phyloP scores from a whole-genome alignment of 2,329 filamentous ascomycete species.

The Myriangium duriaei region DNA sequence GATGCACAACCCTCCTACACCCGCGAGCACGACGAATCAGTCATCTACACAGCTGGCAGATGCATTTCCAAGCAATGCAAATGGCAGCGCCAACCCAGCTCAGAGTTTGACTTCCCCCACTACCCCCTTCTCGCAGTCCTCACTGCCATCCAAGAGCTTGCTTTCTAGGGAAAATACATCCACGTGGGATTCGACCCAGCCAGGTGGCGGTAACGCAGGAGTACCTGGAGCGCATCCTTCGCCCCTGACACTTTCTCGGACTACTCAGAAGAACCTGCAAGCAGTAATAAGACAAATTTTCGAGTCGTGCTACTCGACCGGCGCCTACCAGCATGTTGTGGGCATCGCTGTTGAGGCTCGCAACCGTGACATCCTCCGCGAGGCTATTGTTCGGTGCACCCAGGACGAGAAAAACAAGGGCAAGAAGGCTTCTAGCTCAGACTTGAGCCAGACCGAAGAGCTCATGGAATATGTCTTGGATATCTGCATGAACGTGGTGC shows the following conservation, averaged over 20 bases:
- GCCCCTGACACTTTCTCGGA: constrained; percentile 55
- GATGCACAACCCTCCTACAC: constrained; percentile 41
- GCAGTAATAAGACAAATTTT: constrained; percentile 80
- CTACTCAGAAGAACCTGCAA: constrained; percentile 69
- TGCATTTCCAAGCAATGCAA: constrained; percentile 56
- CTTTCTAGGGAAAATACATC: constrained; percentile 67
- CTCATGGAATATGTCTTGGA: constrained; percentile 92
- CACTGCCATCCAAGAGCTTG: constrained; percentile 83
- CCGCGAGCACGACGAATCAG: constrained; percentile 36
- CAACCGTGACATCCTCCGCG: constrained; percentile 74
- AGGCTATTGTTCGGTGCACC: constrained; percentile 78
- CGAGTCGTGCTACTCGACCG: constrained; percentile 73
- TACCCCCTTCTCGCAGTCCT: constrained; percentile 89
- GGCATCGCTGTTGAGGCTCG: constrained; percentile 93
- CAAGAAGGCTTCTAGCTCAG: constrained; percentile 43
- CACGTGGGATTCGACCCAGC: constrained; percentile 45
- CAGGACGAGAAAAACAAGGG: constrained; percentile 62
- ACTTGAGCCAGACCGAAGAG: constrained; percentile 61
- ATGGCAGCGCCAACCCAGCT: constrained; percentile 53
- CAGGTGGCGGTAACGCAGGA: constrained; percentile 44
- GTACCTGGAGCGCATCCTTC: constrained; percentile 42
- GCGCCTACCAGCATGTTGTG: constrained; percentile 87
- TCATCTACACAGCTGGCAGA: constrained; percentile 60
- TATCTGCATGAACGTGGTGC: constrained; percentile 96
- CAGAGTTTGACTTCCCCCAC: constrained; percentile 69